Percentiles rank a stretch among this genome's conserved stretches.
These are phyloP conservation scores for Termitomyces sp. DNA, from an alignment of 768 basidiomycete genomes.

Conservation along the genomic window DNA sequence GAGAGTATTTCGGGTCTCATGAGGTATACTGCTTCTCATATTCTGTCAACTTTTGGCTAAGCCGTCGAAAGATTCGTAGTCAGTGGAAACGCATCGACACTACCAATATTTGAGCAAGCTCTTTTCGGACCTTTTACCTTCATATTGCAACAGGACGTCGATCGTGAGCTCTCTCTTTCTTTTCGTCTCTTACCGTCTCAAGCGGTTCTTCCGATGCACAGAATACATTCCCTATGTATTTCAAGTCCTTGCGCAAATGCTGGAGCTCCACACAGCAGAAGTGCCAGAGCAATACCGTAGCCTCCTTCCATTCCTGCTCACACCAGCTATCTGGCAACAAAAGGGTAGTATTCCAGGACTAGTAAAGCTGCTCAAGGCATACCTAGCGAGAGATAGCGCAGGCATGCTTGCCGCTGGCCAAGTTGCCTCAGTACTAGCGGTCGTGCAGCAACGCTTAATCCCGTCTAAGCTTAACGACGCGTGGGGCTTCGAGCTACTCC, in stretches of 20 bases:
- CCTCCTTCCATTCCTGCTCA: slow-evolving; percentile 80
- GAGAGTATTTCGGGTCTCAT: slow-evolving; percentile 94
- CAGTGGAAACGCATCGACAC: slow-evolving; percentile 59
- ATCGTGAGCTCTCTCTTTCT: slow-evolving; percentile 51
- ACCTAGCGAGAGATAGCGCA: slow-evolving; percentile 65
- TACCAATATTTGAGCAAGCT: slow-evolving; percentile 73
- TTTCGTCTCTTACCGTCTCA: neutral
- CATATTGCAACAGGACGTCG: slow-evolving; percentile 90
- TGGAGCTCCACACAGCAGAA: slow-evolving; percentile 67
- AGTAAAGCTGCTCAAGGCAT: slow-evolving; percentile 83
- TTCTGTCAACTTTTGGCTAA: neutral
- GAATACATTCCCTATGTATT: slow-evolving; percentile 98
- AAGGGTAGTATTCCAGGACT: slow-evolving; percentile 94
- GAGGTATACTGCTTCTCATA: slow-evolving; percentile 44
- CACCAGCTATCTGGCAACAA: slow-evolving; percentile 86
- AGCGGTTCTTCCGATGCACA: slow-evolving; percentile 22
- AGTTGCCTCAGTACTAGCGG: slow-evolving; percentile 74
- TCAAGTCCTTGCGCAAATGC: slow-evolving; percentile 94
- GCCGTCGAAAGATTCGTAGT: slow-evolving; percentile 66
- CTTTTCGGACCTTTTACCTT: slow-evolving; percentile 86
- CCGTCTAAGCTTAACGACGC: slow-evolving; percentile 85
- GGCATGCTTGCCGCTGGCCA: slow-evolving; percentile 72
- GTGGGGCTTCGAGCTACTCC: slow-evolving; percentile 89
- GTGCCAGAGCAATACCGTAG: slow-evolving; percentile 77
- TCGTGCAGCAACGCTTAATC: slow-evolving; percentile 87